Percentiles rank a stretch among this genome's conserved stretches.
Conservation (phyloP, 768 basidiomycete species). For the Hirschioporus abietinus region DNA sequence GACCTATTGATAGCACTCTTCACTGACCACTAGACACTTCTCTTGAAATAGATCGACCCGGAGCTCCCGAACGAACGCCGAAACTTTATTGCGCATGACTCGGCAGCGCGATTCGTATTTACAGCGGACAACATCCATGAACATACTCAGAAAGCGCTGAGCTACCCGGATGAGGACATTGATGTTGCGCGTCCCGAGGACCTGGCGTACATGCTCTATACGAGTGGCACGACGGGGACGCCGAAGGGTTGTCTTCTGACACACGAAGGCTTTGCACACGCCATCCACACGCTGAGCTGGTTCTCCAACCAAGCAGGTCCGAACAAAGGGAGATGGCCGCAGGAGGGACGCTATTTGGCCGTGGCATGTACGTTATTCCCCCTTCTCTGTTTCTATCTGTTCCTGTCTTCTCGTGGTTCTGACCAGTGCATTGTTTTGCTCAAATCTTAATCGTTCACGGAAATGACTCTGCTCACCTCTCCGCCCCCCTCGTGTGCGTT, state of each 20-base stretch:
- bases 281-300: conserved; percentile 24
- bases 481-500: conserved; percentile 18
- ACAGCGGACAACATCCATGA: conserved; percentile 22
- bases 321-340: conserved; percentile 11
- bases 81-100: conserved; percentile 38
- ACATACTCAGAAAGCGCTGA: conserved; percentile 20
- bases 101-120: conserved; percentile 36
- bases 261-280: conserved; percentile 28
- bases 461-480: too few species aligned
- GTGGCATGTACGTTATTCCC: conserved; percentile 36
- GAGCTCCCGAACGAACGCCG: conserved; percentile 43
- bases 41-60: conserved; percentile 40
- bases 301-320: conserved; percentile 20
- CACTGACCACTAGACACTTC: background rate
- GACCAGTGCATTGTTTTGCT: background rate
- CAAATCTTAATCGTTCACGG: background rate
- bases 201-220: conserved; percentile 43
- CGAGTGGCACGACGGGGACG: conserved; percentile 48
- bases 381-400: too few species aligned
- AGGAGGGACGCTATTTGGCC: conserved; percentile 31
- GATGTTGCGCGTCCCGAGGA: conserved; percentile 24
- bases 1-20: conserved; percentile 4
- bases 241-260: conserved; percentile 46
- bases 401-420: too few species aligned
- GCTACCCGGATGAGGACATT: conserved; percentile 25